Conservation (phyloP, 352 stramenopile species). For the Pythium folliculosum region DNA sequence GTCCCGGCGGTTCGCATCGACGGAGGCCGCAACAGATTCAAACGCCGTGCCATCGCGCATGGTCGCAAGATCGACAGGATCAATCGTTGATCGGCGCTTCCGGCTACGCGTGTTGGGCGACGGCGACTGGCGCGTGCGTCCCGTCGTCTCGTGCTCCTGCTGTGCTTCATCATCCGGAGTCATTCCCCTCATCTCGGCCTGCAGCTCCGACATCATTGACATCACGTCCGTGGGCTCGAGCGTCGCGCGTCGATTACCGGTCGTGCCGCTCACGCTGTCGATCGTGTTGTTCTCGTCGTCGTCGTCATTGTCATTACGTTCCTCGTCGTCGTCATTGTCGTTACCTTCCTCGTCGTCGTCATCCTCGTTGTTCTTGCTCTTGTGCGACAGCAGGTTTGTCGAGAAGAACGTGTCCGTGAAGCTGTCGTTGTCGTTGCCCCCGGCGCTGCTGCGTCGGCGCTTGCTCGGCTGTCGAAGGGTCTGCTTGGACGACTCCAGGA, state of each 20-base stretch:
- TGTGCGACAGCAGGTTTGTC: constrained; percentile 40
- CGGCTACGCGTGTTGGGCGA: constrained; percentile 32
- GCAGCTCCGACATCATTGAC: constrained; percentile 46
- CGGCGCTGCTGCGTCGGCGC: constrained; percentile 5
- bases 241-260: constrained; percentile 37
- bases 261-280: neutral
- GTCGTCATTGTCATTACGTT: too few species aligned
- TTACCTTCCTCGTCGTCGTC: too few species aligned
- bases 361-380: constrained; percentile 29
- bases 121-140: constrained; percentile 13
- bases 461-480: constrained; percentile 28
- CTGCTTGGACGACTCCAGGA: constrained; percentile 32
- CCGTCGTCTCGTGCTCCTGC: neutral
- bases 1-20: constrained; percentile 41
- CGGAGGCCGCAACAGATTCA: constrained; percentile 1
- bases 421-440: constrained; percentile 37
- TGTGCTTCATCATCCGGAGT: neutral
- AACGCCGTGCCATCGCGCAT: constrained; percentile 21
- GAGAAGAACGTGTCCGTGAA: constrained; percentile 60
- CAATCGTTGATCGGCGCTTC: constrained; percentile 50
- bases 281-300: constrained; percentile 4
- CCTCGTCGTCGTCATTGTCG: constrained; percentile 31
- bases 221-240: constrained; percentile 52
- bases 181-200: constrained; percentile 10
- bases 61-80: constrained; percentile 47